Evolutionary conservation across 106 monocot species (phyloP).

Genomic region (Apostasia shenzhenica): DNA sequence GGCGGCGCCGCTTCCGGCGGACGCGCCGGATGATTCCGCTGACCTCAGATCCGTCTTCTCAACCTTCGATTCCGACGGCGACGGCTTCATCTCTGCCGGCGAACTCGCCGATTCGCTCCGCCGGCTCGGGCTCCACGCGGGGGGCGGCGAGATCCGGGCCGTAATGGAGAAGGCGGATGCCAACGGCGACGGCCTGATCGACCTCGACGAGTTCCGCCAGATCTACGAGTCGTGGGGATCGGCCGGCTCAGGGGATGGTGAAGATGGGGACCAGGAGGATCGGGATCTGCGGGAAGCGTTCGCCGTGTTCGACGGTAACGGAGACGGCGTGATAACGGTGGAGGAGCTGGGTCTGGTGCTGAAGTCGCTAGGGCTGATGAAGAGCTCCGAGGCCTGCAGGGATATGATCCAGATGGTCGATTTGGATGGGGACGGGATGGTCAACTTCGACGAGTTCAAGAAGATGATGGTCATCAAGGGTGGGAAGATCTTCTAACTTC

Average conservation of each 20-base stretch:
- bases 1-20: neutral
- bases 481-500: conserved; percentile 2
- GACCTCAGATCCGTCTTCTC: conserved; percentile 26
- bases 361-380: conserved; percentile 30
- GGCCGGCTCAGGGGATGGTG: neutral
- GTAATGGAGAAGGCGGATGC: conserved; percentile 37
- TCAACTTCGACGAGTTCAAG: conserved; percentile 72
- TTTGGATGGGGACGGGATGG: conserved; percentile 63
- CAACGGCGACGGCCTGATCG: conserved; percentile 46
- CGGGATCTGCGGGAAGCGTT: conserved; percentile 44
- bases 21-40: neutral
- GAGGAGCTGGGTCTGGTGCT: conserved; percentile 51
- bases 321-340: conserved; percentile 49
- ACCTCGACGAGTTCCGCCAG: conserved; percentile 39
- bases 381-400: conserved; percentile 27
- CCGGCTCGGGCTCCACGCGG: conserved; percentile 19
- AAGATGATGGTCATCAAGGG: conserved; percentile 43
- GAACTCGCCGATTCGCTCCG: conserved; percentile 39
- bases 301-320: conserved; percentile 49
- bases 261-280: conserved; percentile 13
- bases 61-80: conserved; percentile 43
- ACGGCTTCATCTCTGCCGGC: conserved; percentile 45
- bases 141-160: conserved; percentile 15
- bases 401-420: conserved; percentile 61
- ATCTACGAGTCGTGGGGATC: conserved; percentile 23